Percentiles rank a stretch among this genome's conserved stretches.
Evolutionary conservation across 2,329 filamentous ascomycete genomes (phyloP).

Genomic region (Microcyclospora pomicola): DNA sequence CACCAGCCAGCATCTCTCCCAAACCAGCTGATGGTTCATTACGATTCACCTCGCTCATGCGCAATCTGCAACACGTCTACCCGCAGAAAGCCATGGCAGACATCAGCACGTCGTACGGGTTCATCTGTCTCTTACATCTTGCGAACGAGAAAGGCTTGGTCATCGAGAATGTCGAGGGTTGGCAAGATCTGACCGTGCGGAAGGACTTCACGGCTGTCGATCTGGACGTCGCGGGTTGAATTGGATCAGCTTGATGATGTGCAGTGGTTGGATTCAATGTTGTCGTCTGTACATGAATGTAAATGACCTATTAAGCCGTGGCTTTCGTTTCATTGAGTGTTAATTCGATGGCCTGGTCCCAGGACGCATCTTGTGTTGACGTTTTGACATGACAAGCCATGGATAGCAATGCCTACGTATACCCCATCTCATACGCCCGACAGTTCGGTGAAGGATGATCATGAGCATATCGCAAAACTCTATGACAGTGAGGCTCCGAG

Average conservation of each 20-base stretch:
- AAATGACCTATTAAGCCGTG: no score
- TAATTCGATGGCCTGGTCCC: no score
- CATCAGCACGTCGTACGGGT: constrained; percentile 86
- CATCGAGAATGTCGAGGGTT: constrained; percentile 49
- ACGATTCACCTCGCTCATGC: constrained; percentile 87
- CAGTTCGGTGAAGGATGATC: no score
- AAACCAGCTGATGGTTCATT: constrained; percentile 39
- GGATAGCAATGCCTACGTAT: no score
- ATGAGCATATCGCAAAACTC: no score
- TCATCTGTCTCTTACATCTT: constrained; percentile 81
- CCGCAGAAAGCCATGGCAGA: constrained; percentile 76
- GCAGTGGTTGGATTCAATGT: no score
- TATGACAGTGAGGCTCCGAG: no score
- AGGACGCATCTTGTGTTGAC: no score
- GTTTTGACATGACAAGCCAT: no score
- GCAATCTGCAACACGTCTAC: constrained; percentile 73
- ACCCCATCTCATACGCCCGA: no score
- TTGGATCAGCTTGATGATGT: neutral
- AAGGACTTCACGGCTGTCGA: constrained; percentile 26
- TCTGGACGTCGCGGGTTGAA: constrained; percentile 4
- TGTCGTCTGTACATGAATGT: no score
- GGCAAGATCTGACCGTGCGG: constrained; percentile 35
- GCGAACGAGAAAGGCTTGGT: constrained; percentile 85
- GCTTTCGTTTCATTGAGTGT: no score
- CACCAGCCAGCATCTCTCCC: constrained; percentile 19